Conservation (phyloP, 495 filamentous ascomycete genomes). For the Aspergillus incahuasiensis region DNA sequence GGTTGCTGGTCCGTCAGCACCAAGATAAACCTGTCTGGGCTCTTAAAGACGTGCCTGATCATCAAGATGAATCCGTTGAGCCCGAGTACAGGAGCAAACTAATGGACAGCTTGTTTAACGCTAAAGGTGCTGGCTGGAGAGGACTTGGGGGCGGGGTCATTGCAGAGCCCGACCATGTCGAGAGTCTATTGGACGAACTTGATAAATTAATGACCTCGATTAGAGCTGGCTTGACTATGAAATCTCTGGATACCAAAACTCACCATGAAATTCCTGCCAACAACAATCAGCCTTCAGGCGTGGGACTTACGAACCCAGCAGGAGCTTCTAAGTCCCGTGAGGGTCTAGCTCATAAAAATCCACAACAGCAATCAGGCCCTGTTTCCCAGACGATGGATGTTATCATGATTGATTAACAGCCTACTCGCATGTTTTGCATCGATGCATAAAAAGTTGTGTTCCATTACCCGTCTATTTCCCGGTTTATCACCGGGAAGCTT, state of each 20-base stretch:
- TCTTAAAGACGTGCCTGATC: constrained; percentile 30
- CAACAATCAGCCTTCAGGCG: background rate
- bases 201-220: constrained; percentile 24
- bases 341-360: constrained; percentile 1
- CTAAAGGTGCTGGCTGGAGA: constrained; percentile 45
- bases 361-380: constrained; percentile 13
- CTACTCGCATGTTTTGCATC: background rate
- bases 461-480: background rate
- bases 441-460: background rate
- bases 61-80: constrained; percentile 14
- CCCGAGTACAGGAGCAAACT: constrained; percentile 19
- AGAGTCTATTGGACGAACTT: constrained; percentile 35
- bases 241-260: background rate
- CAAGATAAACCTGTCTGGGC: constrained; percentile 37
- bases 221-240: background rate
- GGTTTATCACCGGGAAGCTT: too few relatives aligned
- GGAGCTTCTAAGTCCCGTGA: background rate
- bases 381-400: constrained; percentile 23
- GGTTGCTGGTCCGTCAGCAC: constrained; percentile 27
- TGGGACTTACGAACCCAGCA: background rate
- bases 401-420: constrained; percentile 36
- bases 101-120: constrained; percentile 34
- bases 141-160: constrained; percentile 45
- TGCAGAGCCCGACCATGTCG: constrained; percentile 35
- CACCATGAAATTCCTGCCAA: background rate